These are phyloP conservation scores for Eucommia ulmoides DNA, from an alignment of 257 asterid genomes.

Conservation along the genomic window DNA sequence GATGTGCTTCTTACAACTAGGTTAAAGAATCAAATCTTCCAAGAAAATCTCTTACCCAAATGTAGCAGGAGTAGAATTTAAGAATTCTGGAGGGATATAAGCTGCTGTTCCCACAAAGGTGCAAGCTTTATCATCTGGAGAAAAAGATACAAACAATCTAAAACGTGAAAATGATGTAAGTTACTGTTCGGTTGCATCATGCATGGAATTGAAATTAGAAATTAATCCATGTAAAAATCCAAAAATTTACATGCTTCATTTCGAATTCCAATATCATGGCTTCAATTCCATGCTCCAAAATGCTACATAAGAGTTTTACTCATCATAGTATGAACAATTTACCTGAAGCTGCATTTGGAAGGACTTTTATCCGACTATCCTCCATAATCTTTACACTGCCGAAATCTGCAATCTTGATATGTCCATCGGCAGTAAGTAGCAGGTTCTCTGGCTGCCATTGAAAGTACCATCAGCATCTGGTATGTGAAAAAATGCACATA, in stretches of 20 bases:
- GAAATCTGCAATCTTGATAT: slow-evolving; percentile 95
- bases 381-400: slow-evolving; percentile 99
- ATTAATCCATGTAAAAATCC: slow-evolving; percentile 6
- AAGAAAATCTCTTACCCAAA: slow-evolving; percentile 33
- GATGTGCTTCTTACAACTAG: no score
- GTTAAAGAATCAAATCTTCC: no score
- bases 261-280: no score
- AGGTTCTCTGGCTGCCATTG: slow-evolving; percentile 88
- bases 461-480: slow-evolving; percentile 23
- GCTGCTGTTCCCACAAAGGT: slow-evolving; percentile 99
- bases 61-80: slow-evolving; percentile 97
- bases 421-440: slow-evolving; percentile 86
- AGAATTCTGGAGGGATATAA: slow-evolving; percentile 95
- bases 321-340: slow-evolving; percentile 5
- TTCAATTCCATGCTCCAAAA: no score
- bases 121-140: slow-evolving; percentile 92
- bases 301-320: neutral
- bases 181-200: no score
- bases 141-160: slow-evolving; percentile 7
- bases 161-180: no score
- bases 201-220: no score
- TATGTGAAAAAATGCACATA: slow-evolving; percentile 7
- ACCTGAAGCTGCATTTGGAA: slow-evolving; percentile 98
- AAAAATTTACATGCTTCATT: neutral
- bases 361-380: slow-evolving; percentile 84